Evolutionary conservation across 1,139 yeast species (phyloP).

Genomic region (Suhomyces chickasaworum): DNA sequence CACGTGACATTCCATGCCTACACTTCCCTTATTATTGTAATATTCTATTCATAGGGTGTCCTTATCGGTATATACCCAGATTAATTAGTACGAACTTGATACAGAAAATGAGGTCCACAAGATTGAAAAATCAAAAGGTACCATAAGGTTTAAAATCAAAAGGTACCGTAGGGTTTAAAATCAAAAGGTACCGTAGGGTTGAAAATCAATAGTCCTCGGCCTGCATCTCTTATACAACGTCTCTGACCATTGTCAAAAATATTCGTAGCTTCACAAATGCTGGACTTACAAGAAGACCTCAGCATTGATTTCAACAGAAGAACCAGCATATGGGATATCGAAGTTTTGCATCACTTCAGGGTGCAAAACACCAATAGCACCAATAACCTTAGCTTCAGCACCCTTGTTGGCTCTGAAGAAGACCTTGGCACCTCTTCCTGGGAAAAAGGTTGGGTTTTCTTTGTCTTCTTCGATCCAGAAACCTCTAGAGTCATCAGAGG

Average conservation of each 20-base stretch:
- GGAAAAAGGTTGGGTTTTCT: constrained; percentile 78
- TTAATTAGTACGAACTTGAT: not conserved
- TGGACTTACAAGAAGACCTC: constrained; percentile 67
- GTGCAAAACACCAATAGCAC: constrained; percentile 90
- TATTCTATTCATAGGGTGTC: not conserved
- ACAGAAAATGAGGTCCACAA: too few species aligned
- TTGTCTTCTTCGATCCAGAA: constrained; percentile 80
- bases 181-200: not conserved
- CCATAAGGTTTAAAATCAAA: not conserved
- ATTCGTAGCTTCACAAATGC: not conserved
- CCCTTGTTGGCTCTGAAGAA: constrained; percentile 68
- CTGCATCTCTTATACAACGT: not conserved
- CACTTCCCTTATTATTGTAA: not conserved
- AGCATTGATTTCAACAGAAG: constrained; percentile 86
- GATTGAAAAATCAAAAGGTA: too few species aligned
- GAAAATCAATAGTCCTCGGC: not conserved
- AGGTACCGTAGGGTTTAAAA: not conserved
- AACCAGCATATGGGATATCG: constrained; percentile 91
- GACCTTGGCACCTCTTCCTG: constrained; percentile 94
- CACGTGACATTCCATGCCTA: constrained; percentile 3
- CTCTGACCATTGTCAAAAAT: too few species aligned
- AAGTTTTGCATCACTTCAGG: constrained; percentile 88
- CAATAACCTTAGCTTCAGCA: constrained; percentile 61
- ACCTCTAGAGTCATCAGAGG: constrained; percentile 62
- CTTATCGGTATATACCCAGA: not conserved